Conservation (phyloP, 805 yeast genomes). For the Cyberlindnera americana region DNA sequence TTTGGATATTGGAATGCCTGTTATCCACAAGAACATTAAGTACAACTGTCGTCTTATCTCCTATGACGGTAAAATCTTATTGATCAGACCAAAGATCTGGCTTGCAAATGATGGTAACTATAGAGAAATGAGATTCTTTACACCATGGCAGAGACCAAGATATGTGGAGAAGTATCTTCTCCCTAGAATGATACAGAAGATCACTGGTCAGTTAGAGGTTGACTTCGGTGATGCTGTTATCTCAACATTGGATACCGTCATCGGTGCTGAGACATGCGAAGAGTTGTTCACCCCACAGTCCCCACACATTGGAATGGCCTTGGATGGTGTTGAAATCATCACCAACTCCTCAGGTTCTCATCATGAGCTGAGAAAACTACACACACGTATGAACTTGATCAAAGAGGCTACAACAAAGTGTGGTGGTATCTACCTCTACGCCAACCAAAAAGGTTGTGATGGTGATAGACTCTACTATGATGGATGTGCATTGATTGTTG, state of each 20-base stretch:
- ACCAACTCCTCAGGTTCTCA: slow-evolving; percentile 97
- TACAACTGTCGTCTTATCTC: slow-evolving; percentile 90
- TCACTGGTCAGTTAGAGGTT: slow-evolving; percentile 66
- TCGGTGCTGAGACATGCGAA: slow-evolving; percentile 99
- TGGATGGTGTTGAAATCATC: slow-evolving; percentile 96
- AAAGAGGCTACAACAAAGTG: slow-evolving; percentile 92
- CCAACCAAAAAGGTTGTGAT: slow-evolving; percentile 97
- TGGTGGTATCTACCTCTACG: slow-evolving; percentile 91
- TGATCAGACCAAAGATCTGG: slow-evolving; percentile 90
- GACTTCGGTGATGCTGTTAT: slow-evolving; percentile 90
- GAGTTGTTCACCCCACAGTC: slow-evolving; percentile 95
- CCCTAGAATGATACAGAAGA: slow-evolving; percentile 63
- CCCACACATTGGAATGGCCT: slow-evolving; percentile 87
- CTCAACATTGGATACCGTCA: slow-evolving; percentile 76
- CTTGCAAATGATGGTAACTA: slow-evolving; percentile 97
- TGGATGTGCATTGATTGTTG: slow-evolving; percentile 93
- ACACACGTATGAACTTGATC: slow-evolving; percentile 80
- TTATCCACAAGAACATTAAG: slow-evolving; percentile 79
- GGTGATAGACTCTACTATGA: slow-evolving; percentile 97
- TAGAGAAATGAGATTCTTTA: slow-evolving; percentile 95
- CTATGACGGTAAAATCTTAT: slow-evolving; percentile 68
- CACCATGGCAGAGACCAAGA: slow-evolving; percentile 86
- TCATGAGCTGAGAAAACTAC: slow-evolving; percentile 88
- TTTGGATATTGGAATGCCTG: slow-evolving; percentile 93
- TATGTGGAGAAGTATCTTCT: slow-evolving; percentile 68